Percentiles rank a stretch among this genome's conserved stretches.
Evolutionary conservation across 129 eudicot species (phyloP).

Genomic region (Lonicera japonica): DNA sequence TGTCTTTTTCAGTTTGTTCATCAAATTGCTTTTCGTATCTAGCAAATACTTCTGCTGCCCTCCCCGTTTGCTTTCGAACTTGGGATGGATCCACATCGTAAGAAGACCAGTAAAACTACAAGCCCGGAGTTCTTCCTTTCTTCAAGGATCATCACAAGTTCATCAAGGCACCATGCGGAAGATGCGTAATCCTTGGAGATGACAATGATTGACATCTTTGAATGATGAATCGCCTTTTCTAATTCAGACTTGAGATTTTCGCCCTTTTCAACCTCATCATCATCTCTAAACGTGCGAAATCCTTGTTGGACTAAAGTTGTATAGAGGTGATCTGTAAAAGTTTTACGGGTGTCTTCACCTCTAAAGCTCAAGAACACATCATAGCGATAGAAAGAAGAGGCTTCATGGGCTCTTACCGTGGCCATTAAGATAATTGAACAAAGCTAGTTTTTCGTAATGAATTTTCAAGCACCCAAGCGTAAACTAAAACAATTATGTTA

Average conservation of each 20-base stretch:
- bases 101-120: not conserved
- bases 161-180: conserved; percentile 18
- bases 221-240: conserved; percentile 6
- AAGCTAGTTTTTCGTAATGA: too few species aligned
- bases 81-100: conserved; percentile 9
- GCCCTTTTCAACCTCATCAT: conserved; percentile 4
- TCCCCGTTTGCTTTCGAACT: conserved; percentile 4
- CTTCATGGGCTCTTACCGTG: not conserved
- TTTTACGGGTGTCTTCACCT: not conserved
- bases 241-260: conserved; percentile 6
- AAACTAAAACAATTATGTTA: too few species aligned
- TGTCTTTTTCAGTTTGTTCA: not conserved
- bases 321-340: conserved; percentile 1
- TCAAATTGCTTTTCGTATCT: not conserved
- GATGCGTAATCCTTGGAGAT: conserved; percentile 9
- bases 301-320: not conserved
- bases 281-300: conserved; percentile 1
- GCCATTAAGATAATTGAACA: too few species aligned
- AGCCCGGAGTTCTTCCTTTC: not conserved
- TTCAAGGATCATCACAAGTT: conserved; percentile 10
- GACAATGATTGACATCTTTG: conserved; percentile 13
- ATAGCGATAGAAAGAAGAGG: not conserved
- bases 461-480: too few species aligned
- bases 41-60: conserved; percentile 6
- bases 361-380: conserved; percentile 3